Evolutionary conservation across 2,329 filamentous ascomycete species (phyloP), one percentile per base, ranked within the genome.

Genomic region (Stagonosporopsis cucurbitacearum): DNA sequence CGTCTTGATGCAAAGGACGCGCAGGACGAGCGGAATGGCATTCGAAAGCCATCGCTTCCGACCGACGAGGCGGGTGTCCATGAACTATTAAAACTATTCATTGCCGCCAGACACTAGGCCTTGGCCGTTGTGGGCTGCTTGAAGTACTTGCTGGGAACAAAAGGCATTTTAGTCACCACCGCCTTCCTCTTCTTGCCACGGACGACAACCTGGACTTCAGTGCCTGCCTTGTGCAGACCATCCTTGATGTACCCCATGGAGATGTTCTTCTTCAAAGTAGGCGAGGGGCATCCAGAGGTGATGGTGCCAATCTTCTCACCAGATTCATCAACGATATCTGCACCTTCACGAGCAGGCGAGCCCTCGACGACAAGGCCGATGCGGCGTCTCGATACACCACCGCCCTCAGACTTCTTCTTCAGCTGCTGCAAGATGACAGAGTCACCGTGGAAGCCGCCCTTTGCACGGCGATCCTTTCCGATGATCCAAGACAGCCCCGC

Each of bases 171-270:
- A 8, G 86, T 84, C 28, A 96, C 89, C 3, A 84, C 84, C 1
- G 88, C 92, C 77, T 86, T 87, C 67, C 91, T 86, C 71, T 84
- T 81, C 79, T 88, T 90, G 19, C 92, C 92, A 49, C 93, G 82
- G 2, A 96, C 88, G 35, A 91, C 75, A 4, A 96, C 87, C 17
- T 87, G 84, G 6, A 96, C 80, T 78, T 94, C 88, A 1, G 92
- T 96, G 11, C 92, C 92, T 28, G 85, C 82, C 83, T 96, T 96
- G 75, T 96, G 91, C 73, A 88, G 78, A 0, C 91, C 91, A 60
- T 90, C 87, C 77, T 87, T 86, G 71, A 97, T 82, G 72, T 96
- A 96, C 0, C 88, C 95, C 95, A 99, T 99, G 53, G 94, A 92
- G 60, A 99, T 94, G 76, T 98, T 97, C 81, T 89, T 89, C 62